Conservation (phyloP, 305 asterid species). For the Euphrasia arctica region DNA sequence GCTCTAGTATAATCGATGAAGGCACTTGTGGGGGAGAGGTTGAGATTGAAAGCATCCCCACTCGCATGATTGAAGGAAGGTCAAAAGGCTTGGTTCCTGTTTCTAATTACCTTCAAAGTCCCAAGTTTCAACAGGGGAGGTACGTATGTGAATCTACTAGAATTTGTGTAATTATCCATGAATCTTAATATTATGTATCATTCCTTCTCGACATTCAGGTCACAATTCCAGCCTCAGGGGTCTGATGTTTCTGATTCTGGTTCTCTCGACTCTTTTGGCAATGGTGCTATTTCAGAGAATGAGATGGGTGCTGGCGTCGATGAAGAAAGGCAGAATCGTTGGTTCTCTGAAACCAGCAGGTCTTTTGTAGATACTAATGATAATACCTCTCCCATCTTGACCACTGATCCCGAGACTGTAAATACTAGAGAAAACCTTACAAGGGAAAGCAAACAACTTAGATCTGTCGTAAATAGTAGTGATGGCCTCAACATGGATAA, state of each 20-base stretch:
- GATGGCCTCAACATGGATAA: conserved; percentile 47
- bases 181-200: background rate
- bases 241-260: conserved; percentile 38
- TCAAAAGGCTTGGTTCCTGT: conserved; percentile 78
- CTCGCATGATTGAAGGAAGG: conserved; percentile 59
- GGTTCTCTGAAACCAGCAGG: conserved; percentile 32
- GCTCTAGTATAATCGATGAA: conserved; percentile 31
- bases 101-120: conserved; percentile 63
- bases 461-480: background rate
- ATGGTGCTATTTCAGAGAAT: conserved; percentile 16
- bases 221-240: conserved; percentile 37
- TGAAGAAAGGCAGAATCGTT: too few relatives aligned
- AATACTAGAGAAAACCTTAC: conserved; percentile 38
- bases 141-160: conserved; percentile 24
- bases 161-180: conserved; percentile 2
- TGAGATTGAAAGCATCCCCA: conserved; percentile 70
- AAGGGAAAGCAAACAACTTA: too few relatives aligned
- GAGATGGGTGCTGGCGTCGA: too few relatives aligned
- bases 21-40: conserved; percentile 53
- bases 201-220: conserved; percentile 33
- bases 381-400: conserved; percentile 29
- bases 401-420: conserved; percentile 47
- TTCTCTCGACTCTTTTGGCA: conserved; percentile 39
- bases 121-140: conserved; percentile 64
- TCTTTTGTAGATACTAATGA: conserved; percentile 54